phyloP scores from a whole-genome alignment of 2,329 filamentous ascomycete genomes.

The Pseudonectria buxi region DNA sequence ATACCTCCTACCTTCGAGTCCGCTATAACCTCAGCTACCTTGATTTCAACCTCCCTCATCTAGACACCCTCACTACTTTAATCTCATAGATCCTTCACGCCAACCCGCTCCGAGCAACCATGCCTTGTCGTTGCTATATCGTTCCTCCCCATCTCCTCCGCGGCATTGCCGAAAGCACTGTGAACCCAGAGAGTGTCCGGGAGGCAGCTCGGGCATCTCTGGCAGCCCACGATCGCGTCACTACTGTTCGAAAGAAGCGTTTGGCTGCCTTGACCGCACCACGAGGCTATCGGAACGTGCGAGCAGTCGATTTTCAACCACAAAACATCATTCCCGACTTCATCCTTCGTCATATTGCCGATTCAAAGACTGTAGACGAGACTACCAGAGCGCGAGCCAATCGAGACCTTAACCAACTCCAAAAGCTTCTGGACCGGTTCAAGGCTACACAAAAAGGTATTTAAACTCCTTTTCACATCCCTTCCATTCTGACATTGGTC shows the following conservation, averaged over 20 bases:
- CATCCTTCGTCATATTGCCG: constrained; percentile 32
- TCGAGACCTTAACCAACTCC: constrained; percentile 33
- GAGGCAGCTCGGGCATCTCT: constrained; percentile 31
- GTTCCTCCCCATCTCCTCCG: constrained; percentile 41
- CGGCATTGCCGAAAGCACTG: constrained; percentile 33
- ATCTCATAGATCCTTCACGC: too few relatives aligned
- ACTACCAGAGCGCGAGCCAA: constrained; percentile 30
- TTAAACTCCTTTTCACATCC: constrained; percentile 1
- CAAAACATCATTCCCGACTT: constrained; percentile 33
- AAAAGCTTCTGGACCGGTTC: constrained; percentile 21
- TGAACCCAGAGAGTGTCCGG: constrained; percentile 31
- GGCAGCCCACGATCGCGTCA: constrained; percentile 25
- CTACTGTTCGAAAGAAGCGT: constrained; percentile 26
- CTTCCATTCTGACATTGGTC: background rate
- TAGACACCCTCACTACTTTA: too few relatives aligned
- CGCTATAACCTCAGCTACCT: too few relatives aligned
- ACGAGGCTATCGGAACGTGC: constrained; percentile 19
- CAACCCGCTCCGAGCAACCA: background rate
- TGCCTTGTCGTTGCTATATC: constrained; percentile 30
- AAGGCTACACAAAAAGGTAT: constrained; percentile 21
- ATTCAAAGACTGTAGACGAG: constrained; percentile 32
- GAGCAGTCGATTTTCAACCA: constrained; percentile 1
- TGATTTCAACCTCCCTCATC: too few relatives aligned
- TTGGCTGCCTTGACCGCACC: constrained; percentile 29
- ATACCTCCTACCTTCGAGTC: too few relatives aligned